Base-by-base conservation (phyloP, 768 basidiomycete species). In the Boletus subparvulus region DNA sequence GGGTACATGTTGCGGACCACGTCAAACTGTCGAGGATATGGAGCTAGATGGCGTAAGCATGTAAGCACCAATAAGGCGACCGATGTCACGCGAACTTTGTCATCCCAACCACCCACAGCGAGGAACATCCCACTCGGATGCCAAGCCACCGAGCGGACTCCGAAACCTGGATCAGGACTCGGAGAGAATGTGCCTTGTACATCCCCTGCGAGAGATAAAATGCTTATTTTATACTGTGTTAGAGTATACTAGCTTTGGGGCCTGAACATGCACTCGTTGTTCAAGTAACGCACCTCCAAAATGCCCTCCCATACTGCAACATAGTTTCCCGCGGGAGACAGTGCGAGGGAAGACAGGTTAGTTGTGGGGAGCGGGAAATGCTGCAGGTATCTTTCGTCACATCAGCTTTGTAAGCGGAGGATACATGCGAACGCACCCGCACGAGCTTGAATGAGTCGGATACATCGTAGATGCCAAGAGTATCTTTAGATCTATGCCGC, bases 401-500 rank as follows among this genome's bases (percentile, higher is more conserved):
- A 61, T 59, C 50, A 60, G 60, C 52, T 49, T 61, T 55, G 58
- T 59, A 58, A 47, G n/a, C 35, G 21, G 47, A 43, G 41, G 36
- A 42, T 39, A 17, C 11, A 32, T 26, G 17, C 14, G 7, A 46
- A 55, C 56, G 32, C 72, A 92, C 92, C 62, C 89, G 80, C 50
- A 87, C 82, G 21, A 92, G 77, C 62, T 84, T 87, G 73, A 86
- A 94, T 1, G 80, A 76, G 52, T 88, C 82, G 3, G 77, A 63
- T 4, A 83, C 77, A 65, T 96, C 93, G 68, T 98, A 97, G 5
- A 97, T 75, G 24, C 92, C 92, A 0, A 94, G 68, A 0, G 87
- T 88, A 65, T 96, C 94, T 70, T 88, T 94, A 2, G 92, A 94
- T 62, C 88, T 88, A 69, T 96, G 94, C 21, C 92, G 81, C 68